Percentiles rank a stretch among this genome's conserved stretches.
Evolutionary conservation across 306 rosid species (phyloP).

Genomic region (Vachellia pachyceras): DNA sequence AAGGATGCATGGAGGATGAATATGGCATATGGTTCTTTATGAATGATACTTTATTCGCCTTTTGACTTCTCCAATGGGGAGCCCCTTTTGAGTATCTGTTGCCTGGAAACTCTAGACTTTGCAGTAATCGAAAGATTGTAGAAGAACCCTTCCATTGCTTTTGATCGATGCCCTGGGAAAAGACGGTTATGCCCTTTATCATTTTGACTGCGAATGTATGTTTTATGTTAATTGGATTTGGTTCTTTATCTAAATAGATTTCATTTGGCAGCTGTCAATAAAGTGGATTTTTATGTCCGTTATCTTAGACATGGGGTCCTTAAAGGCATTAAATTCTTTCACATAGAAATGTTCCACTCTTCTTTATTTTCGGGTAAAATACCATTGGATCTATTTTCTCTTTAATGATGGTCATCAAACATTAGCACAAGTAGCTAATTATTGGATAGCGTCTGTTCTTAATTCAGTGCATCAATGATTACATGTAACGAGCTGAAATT

Average conservation of each 20-base stretch:
- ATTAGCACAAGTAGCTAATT: not conserved
- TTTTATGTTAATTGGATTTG: not conserved
- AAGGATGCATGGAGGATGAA: slow-evolving; percentile 3
- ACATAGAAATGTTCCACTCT: not conserved
- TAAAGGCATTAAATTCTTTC: not conserved
- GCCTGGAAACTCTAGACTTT: slow-evolving; percentile 29
- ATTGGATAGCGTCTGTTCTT: not conserved
- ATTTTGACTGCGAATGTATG: slow-evolving; percentile 17
- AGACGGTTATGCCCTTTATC: slow-evolving; percentile 34
- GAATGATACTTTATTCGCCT: not conserved
- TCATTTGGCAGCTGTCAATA: not conserved
- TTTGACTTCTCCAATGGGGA: not conserved
- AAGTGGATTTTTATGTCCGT: not conserved
- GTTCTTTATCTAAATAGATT: not conserved
- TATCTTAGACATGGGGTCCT: slow-evolving; percentile 5
- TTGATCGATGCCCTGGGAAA: slow-evolving; percentile 29
- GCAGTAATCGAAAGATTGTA: slow-evolving; percentile 31
- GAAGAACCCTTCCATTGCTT: slow-evolving; percentile 1
- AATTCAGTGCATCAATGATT: not conserved
- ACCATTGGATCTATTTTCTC: not conserved
- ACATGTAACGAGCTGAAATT: not conserved
- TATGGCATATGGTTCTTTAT: not conserved
- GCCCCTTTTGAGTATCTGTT: slow-evolving; percentile 12
- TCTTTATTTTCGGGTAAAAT: not conserved
- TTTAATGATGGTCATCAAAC: not conserved